Base-by-base conservation (phyloP, 2,329 filamentous ascomycete species). In the Fusarium phyllophilum region DNA sequence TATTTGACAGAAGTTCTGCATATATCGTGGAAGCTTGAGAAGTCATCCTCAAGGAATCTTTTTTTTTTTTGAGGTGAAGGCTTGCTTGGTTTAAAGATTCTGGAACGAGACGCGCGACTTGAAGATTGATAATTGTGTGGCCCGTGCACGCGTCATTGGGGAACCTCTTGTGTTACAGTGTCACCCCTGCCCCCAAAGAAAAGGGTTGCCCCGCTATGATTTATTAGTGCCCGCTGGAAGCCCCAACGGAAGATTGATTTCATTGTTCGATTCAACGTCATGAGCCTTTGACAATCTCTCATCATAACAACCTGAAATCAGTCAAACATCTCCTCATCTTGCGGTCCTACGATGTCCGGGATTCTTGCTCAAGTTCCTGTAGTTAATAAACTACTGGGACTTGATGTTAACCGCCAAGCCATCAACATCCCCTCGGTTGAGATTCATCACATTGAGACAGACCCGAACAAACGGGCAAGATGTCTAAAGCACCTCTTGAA, bases 401-500 rank as follows among this genome's bases (percentile, higher is more conserved):
- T 71, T 13, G 70, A 69, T 22, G 46, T 69, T 22, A 78, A 65
- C 58, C 39, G 81, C 22, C 79, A 80, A 62, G 81, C 84, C 54
- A 88, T 91, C 76, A 78, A 86, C 59, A 80, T 98, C 12, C 87
- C 92, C 14, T 86, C 93, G 0, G 91, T 96, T 62, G 86, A 93
- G 73, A 87, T 94, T 65, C 91, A 97, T 83, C 89, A 93, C 81
- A 89, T 97, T 77, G 96, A 98, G 84, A 92, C 92, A 10, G 88
- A 91, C 54, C 88, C 91, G 14, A 94, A 97, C 79, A 96, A 94
- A 81, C 88, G 93, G 64, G 91, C 93, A 24, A 88, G 96, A 70
- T 94, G 94, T 26, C 87, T 99, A 70, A 98, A 97, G 84, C 95
- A 98, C 83, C 86, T 99, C 20, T 82, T 99, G 69, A 94, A 93